Evolutionary conservation across 2,329 filamentous ascomycete species (phyloP), one percentile per base, ranked within the genome.

Genomic region (Pseudogymnoascus sp.): DNA sequence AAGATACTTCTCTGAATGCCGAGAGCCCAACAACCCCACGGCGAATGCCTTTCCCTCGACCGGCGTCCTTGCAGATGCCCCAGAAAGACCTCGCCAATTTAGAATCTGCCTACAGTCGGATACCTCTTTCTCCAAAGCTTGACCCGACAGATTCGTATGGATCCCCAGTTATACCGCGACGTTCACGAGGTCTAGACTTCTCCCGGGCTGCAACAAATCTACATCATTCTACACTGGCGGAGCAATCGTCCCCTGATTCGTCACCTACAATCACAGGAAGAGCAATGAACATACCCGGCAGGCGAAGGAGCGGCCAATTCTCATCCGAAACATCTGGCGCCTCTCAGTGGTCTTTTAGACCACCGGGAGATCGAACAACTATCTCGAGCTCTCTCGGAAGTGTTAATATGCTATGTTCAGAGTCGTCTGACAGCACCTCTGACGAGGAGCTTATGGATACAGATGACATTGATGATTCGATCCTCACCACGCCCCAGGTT

Each of bases 201-300:
- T 93, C 93, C 42, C 85, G 93, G 69, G 93, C 93, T 10, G 95
- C 91, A 66, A 97, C 93, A 10, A 96, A 93, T 73, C 81, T 99
- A 21, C 95, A 97, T 76, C 95, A 97, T 75, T 97, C 93, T 14
- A 97, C 90, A 0, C 83, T 97, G 7, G 93, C 93, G 63, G 91
- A 96, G 69, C 85, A 89, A 73, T 89, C 90, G 0, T 95, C 90
- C 4, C 92, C 93, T 3, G 92, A 96, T 74, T 95, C 91, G 0
- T 97, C 93, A 0, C 95, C 95, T 0, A 93, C 89, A 11, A 88
- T 95, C 62, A 87, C 87, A 61, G 87, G 88, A 42, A 86, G 89
- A 59, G 84, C 81, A 25, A 84, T 87, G 79, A 85, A 83, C 70
- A 88, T 88, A 59, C 85, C 84, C 6, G 77, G 78, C 44, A 78